Percentiles rank a stretch among this genome's conserved stretches.
phyloP scores from a whole-genome alignment of 305 asterid genomes.

The Fraxinus floribunda region DNA sequence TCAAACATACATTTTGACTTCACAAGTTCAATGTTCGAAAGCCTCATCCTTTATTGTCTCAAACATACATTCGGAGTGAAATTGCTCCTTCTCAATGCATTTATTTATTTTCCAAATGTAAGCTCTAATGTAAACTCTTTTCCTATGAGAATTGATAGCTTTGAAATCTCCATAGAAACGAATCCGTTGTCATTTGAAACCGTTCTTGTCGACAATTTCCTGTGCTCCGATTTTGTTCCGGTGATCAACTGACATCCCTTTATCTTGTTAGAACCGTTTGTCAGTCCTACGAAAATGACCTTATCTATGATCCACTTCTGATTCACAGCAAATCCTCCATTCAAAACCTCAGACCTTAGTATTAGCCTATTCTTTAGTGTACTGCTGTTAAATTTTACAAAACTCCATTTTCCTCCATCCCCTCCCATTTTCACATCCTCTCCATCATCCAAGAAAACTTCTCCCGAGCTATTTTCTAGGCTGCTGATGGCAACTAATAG shows the following conservation, averaged over 20 bases:
- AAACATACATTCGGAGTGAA: background rate
- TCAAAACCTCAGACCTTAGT: constrained; percentile 44
- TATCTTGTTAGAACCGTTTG: constrained; percentile 12
- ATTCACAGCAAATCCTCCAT: constrained; percentile 52
- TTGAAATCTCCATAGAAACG: constrained; percentile 37
- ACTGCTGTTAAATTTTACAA: constrained; percentile 34
- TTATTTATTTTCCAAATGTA: background rate
- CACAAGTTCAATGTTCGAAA: background rate
- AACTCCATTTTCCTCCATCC: constrained; percentile 46
- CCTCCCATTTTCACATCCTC: constrained; percentile 52
- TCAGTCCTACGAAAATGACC: constrained; percentile 45
- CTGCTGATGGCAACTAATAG: constrained; percentile 46
- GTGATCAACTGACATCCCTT: constrained; percentile 24
- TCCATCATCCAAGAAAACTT: constrained; percentile 60
- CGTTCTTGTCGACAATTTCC: background rate
- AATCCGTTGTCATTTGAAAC: constrained; percentile 26
- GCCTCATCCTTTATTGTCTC: background rate
- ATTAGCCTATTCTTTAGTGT: constrained; percentile 29
- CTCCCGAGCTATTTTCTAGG: constrained; percentile 43
- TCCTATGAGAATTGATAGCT: constrained; percentile 38
- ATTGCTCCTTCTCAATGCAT: background rate
- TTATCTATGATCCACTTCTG: constrained; percentile 53
- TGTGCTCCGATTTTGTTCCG: constrained; percentile 14
- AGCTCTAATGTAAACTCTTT: constrained; percentile 43
- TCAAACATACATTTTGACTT: background rate